Evolutionary conservation across 768 basidiomycete species (phyloP).

Genomic region (Exsudoporus frostii): DNA sequence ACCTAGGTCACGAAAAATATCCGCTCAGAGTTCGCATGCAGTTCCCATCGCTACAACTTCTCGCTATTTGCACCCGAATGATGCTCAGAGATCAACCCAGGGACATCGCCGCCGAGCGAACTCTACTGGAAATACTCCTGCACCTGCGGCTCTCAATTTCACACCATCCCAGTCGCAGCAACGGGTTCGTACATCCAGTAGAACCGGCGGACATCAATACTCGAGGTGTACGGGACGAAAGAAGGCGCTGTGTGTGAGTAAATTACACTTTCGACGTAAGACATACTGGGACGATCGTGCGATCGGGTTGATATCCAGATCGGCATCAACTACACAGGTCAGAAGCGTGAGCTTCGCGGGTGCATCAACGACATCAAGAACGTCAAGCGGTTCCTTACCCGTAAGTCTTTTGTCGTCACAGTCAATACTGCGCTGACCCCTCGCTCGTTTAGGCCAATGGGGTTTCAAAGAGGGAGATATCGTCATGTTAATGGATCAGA

Average conservation of each 20-base stretch:
- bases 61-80: neutral
- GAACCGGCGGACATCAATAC: slow-evolving; percentile 33
- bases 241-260: slow-evolving; percentile 47
- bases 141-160: neutral
- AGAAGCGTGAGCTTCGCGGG: slow-evolving; percentile 59
- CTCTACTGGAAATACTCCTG: slow-evolving; percentile 16
- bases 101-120: slow-evolving; percentile 19
- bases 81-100: slow-evolving; percentile 4
- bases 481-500: slow-evolving; percentile 53
- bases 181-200: neutral
- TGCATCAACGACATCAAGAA: slow-evolving; percentile 81
- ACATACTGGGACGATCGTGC: neutral
- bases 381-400: slow-evolving; percentile 62
- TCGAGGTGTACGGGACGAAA: slow-evolving; percentile 49
- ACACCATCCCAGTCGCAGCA: slow-evolving; percentile 5
- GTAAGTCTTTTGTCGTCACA: slow-evolving; percentile 34
- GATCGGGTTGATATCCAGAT: slow-evolving; percentile 42
- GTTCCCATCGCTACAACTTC: slow-evolving; percentile 2
- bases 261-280: neutral
- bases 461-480: slow-evolving; percentile 52
- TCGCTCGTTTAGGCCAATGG: slow-evolving; percentile 35
- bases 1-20: slow-evolving; percentile 8
- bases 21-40: slow-evolving; percentile 5
- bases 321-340: slow-evolving; percentile 75
- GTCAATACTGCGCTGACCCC: neutral